Base-by-base conservation (phyloP, 345 rosid species). In the Microthlaspi erraticum region DNA sequence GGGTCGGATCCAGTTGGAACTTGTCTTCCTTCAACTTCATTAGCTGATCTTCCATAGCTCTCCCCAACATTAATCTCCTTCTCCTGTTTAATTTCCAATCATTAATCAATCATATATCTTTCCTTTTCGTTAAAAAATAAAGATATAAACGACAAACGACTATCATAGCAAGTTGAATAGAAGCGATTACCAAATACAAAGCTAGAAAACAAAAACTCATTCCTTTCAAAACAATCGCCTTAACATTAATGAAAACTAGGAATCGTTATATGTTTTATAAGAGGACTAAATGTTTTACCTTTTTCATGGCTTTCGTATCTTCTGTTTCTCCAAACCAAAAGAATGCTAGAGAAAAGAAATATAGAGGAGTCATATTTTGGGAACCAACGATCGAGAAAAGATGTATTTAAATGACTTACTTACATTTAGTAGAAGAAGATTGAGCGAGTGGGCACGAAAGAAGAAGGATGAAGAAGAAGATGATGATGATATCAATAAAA, bases 1-100 rank as follows among this genome's bases (percentile, higher is more conserved):
- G 79, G 79, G 71, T 76, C 76, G 19, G 79, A 70, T 64, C 79
- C 79, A 14, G 79, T 76, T 0, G 79, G 79, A 50, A 76, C 79
- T 76, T 58, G 66, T 76, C 79, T 76, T 57, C 52, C 67, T 50
- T 76, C 75, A 64, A 76, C 76, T 64, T 70, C 71, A 68, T 26
- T 37, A 10, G 39, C 43, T 64, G 60, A n/a, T 48, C 64, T 26
- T 53, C 56, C 76, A 43, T 62, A 59, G 64, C 64, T 36, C 10
- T 33, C 38, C 2, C 49, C 70, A 33, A 48, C 18, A 17, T 36
- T 11, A 14, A 63, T 64, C 61, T 76, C 67, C 3, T 64, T 63
- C 26, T 42, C 75, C 79, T 74, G 68, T 33, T 23, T 16, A 1
- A 5, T 55, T 31, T 32, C 36, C 51, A 20, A 53, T 9, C 3